These are phyloP conservation scores for Epichloe gansuensis DNA, from an alignment of 2,329 filamentous ascomycete species.

Conservation along the genomic window DNA sequence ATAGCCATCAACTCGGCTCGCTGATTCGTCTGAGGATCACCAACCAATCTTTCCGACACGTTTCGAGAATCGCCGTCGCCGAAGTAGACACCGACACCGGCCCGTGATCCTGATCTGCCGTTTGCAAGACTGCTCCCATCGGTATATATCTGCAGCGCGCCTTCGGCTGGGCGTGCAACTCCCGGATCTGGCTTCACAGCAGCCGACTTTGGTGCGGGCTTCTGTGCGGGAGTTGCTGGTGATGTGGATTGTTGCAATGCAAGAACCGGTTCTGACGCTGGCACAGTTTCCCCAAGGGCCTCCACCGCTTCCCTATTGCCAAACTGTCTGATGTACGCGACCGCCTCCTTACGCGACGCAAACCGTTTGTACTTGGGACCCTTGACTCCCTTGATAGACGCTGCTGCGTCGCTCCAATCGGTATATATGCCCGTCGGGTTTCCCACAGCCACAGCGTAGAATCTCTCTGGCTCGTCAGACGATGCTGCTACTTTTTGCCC, in stretches of 20 bases:
- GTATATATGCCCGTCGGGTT: slow-evolving; percentile 45
- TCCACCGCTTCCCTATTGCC: slow-evolving; percentile 33
- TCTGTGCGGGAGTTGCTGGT: slow-evolving; percentile 15
- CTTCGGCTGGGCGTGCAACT: slow-evolving; percentile 6
- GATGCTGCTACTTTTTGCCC: slow-evolving; percentile 36
- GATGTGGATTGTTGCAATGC: slow-evolving; percentile 10
- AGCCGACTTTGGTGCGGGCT: slow-evolving; percentile 2
- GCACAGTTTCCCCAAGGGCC: slow-evolving; percentile 22
- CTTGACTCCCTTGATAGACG: slow-evolving; percentile 63
- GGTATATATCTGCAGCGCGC: slow-evolving; percentile 38
- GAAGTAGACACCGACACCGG: slow-evolving; percentile 54
- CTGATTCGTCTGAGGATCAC: slow-evolving; percentile 78
- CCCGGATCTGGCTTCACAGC: background rate
- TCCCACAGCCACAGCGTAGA: slow-evolving; percentile 52
- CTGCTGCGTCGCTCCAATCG: slow-evolving; percentile 56
- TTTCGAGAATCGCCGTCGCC: slow-evolving; percentile 45
- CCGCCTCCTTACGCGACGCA: slow-evolving; percentile 55
- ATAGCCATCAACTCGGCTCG: slow-evolving; percentile 90
- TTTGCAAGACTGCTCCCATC: slow-evolving; percentile 52
- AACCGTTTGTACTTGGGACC: slow-evolving; percentile 62
- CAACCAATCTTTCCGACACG: slow-evolving; percentile 63
- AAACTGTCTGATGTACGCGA: slow-evolving; percentile 54
- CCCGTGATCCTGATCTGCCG: slow-evolving; percentile 40
- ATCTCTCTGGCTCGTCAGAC: slow-evolving; percentile 32
- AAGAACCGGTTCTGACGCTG: slow-evolving; percentile 7